These are phyloP conservation scores for Lagenidium sp. DNA, from an alignment of 352 stramenopile genomes.

Conservation along the genomic window DNA sequence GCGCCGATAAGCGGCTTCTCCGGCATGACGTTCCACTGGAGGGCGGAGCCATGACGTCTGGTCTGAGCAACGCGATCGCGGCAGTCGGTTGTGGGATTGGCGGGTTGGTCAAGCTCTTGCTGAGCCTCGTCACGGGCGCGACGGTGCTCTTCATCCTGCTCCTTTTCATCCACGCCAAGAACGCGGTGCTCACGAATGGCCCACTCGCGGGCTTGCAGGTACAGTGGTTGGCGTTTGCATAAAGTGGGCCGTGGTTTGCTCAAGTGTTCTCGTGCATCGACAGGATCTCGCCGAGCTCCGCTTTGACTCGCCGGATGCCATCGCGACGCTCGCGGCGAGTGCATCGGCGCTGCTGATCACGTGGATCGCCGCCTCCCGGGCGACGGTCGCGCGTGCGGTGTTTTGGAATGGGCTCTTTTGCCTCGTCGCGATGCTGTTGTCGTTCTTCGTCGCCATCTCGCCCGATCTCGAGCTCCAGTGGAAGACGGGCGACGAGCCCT, in stretches of 20 bases:
- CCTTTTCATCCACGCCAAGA: constrained; percentile 69
- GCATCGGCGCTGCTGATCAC: constrained; percentile 24
- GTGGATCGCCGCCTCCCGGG: constrained; percentile 23
- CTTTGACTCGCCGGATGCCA: constrained; percentile 42
- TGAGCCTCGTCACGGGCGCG: constrained; percentile 35
- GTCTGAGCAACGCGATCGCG: constrained; percentile 16
- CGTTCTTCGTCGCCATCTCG: constrained; percentile 60
- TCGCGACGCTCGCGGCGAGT: constrained; percentile 29
- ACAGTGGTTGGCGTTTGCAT: too few relatives aligned
- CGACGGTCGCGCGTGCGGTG: constrained; percentile 39
- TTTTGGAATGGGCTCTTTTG: constrained; percentile 68
- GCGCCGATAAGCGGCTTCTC: constrained; percentile 67
- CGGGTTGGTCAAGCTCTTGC: constrained; percentile 28
- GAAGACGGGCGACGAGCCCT: constrained; percentile 38
- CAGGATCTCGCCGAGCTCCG: constrained; percentile 44
- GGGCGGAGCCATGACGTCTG: constrained; percentile 42
- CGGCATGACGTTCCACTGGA: constrained; percentile 52
- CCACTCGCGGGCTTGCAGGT: constrained; percentile 49
- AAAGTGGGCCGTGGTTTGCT: too few relatives aligned
- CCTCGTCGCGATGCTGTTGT: constrained; percentile 30
- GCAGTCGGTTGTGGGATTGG: constrained; percentile 18
- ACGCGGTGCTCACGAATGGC: constrained; percentile 33
- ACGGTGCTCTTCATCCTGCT: constrained; percentile 61
- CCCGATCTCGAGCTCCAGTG: constrained; percentile 48
- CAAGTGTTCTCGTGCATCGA: too few relatives aligned